These are phyloP conservation scores for Antarctomyces pellizariae DNA, from an alignment of 495 filamentous ascomycete species.

Conservation along the genomic window DNA sequence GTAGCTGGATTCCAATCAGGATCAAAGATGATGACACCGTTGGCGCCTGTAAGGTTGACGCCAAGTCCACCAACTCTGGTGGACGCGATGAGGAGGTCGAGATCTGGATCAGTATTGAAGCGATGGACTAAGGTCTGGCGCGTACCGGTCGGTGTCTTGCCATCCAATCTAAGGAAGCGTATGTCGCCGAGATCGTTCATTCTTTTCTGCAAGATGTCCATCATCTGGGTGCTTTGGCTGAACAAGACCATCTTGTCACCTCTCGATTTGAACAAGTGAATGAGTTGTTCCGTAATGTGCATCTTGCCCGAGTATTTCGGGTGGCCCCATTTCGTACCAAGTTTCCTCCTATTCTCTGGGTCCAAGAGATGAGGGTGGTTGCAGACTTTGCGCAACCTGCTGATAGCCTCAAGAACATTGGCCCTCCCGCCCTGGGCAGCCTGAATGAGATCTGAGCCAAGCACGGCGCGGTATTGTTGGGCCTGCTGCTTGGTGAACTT, in stretches of 20 bases:
- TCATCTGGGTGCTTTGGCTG: conserved; percentile 74
- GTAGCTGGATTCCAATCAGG: conserved; percentile 96
- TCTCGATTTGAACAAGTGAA: conserved; percentile 63
- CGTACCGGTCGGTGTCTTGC: conserved; percentile 57
- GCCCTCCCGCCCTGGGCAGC: conserved; percentile 52
- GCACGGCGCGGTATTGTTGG: conserved; percentile 51
- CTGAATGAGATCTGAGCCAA: conserved; percentile 47
- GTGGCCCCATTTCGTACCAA: conserved; percentile 48
- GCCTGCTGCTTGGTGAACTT: conserved; percentile 60
- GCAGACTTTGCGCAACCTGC: conserved; percentile 85
- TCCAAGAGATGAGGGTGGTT: conserved; percentile 83
- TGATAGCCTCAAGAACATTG: conserved; percentile 77
- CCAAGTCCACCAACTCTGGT: conserved; percentile 90
- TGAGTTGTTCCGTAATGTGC: conserved; percentile 66
- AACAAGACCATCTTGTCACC: conserved; percentile 87
- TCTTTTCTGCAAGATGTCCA: conserved; percentile 75
- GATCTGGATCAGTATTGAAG: conserved; percentile 59
- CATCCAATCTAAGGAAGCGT: conserved; percentile 80
- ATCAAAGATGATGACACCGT: conserved; percentile 91
- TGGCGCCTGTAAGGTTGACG: conserved; percentile 81
- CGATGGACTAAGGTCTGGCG: conserved; percentile 70
- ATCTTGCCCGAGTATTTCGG: conserved; percentile 71
- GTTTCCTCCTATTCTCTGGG: conserved; percentile 30
- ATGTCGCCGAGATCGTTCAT: conserved; percentile 39
- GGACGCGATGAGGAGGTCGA: conserved; percentile 80